Evolutionary conservation across 192 early-diverging fungal species (phyloP), one percentile per base, ranked within the genome.

Genomic region (Thamnidium elegans): DNA sequence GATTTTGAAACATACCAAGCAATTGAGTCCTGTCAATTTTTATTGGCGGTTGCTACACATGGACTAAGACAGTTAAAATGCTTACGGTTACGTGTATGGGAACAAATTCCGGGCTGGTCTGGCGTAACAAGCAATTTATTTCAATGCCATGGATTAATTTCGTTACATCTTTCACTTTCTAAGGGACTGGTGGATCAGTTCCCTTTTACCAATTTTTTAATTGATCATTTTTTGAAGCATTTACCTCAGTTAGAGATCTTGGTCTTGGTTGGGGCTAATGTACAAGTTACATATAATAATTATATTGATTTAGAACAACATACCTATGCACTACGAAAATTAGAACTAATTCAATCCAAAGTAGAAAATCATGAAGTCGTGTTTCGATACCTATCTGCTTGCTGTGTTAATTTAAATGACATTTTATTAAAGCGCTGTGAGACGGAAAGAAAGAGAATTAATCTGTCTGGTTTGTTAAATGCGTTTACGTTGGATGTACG

Each of bases 1-100:
- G 46, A 48, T 48, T 48, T 48, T 19, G 46, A 48, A 48, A 48
- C 46, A 3, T 48, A 48, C 5, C 46, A 48, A 48, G 46, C 46
- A 4, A 48, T 48, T 48, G 46, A 48, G 13, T 48, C 46, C 8
- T 48, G 46, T 19, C 46, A 48, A 5, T 48, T 48, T 48, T 19
- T 48, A 13, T n/a, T 48, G 46, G 46, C 13, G 13, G 13, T 48
- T 1, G 13, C 46, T 13, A 19, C 4, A 1, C 46, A 48, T 48
- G 46, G 46, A 1, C 15, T 48, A 17, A 9, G 14, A 19, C 46
- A 48, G 13, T 48, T 48, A n/a, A 48, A 2, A 4, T 19, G 13
- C 15, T 48, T 48, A 48, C 13, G 46, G 17, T 48, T 48, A 48
- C 46, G 46, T 17, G 46, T 48, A 6, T 48, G 13, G 13, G 46